A percentile compares a stretch with the other conserved stretches of the same genome.
Evolutionary conservation across 208 protist species (phyloP).

Genomic region (Trypanosoma mega): DNA sequence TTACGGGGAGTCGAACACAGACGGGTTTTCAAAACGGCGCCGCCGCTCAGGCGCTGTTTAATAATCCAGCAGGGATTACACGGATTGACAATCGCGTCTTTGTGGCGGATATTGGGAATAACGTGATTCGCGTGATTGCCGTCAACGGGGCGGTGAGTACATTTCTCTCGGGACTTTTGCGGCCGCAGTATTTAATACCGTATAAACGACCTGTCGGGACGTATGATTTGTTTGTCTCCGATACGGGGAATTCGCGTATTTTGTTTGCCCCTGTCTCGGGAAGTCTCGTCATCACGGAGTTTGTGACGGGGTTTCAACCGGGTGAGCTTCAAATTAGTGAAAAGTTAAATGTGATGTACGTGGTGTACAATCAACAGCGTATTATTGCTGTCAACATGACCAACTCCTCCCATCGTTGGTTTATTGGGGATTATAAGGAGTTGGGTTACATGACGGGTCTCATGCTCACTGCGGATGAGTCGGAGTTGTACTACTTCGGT

Average conservation of each 20-base stretch:
- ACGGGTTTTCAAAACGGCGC: conserved; percentile 34
- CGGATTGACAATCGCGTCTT: conserved; percentile 25
- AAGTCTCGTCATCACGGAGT: conserved; percentile 7
- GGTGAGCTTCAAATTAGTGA: conserved; percentile 17
- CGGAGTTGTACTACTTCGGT: conserved; percentile 27
- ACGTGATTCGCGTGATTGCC: conserved; percentile 45
- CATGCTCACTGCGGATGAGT: conserved; percentile 19
- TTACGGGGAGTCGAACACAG: conserved; percentile 36
- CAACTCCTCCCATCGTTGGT: neutral
- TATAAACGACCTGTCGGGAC: conserved; percentile 7
- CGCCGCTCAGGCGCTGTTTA: conserved; percentile 28
- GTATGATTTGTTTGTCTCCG: conserved; percentile 40
- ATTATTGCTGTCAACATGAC: conserved; percentile 18
- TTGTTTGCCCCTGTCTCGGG: conserved; percentile 17
- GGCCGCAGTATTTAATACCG: conserved; percentile 23
- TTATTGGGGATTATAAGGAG: conserved; percentile 11
- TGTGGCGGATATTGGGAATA: conserved; percentile 62
- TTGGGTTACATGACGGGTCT: conserved; percentile 18
- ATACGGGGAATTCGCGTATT: conserved; percentile 39
- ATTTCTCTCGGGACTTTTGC: conserved; percentile 24
- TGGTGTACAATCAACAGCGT: neutral
- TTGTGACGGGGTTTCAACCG: conserved; percentile 12
- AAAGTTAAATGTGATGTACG: conserved; percentile 20
- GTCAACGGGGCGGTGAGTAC: conserved; percentile 23
- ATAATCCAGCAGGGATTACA: conserved; percentile 23